Conservation (phyloP, 2,329 filamentous ascomycete genomes). For the Xylariaceae sp. region DNA sequence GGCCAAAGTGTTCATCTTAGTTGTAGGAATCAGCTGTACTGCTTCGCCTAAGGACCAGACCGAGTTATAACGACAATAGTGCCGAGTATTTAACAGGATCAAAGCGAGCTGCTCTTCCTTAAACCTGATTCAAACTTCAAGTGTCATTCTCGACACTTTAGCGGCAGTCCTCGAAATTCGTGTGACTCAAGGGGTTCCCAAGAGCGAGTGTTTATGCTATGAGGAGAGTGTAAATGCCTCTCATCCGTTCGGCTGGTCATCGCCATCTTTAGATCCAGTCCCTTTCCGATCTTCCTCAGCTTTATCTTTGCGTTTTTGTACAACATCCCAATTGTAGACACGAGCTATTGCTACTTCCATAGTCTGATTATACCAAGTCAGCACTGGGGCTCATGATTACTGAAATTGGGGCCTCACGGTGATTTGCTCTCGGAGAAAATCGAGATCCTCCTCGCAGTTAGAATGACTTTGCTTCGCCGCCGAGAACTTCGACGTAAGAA, state of each 20-base stretch:
- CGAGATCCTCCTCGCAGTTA: constrained; percentile 95
- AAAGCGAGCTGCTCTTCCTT: too few relatives aligned
- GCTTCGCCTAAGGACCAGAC: too few relatives aligned
- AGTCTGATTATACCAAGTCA: constrained; percentile 54
- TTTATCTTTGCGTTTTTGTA: constrained; percentile 90
- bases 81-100: too few relatives aligned
- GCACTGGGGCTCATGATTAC: background rate
- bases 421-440: constrained; percentile 94
- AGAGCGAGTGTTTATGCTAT: too few relatives aligned
- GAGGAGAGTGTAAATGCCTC: background rate
- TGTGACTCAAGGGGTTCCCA: too few relatives aligned
- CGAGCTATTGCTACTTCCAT: constrained; percentile 94
- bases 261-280: constrained; percentile 36
- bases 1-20: too few relatives aligned
- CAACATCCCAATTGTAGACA: constrained; percentile 99
- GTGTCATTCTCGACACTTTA: too few relatives aligned
- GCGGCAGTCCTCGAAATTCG: too few relatives aligned
- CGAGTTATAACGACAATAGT: too few relatives aligned
- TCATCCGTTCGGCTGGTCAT: constrained; percentile 36
- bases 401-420: constrained; percentile 57
- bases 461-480: constrained; percentile 74
- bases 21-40: too few relatives aligned
- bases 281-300: constrained; percentile 52
- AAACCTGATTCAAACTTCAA: too few relatives aligned
- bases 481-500: constrained; percentile 72